Evolutionary conservation across 2,329 filamentous ascomycete species (phyloP).

Genomic region (Aureobasidium musti): DNA sequence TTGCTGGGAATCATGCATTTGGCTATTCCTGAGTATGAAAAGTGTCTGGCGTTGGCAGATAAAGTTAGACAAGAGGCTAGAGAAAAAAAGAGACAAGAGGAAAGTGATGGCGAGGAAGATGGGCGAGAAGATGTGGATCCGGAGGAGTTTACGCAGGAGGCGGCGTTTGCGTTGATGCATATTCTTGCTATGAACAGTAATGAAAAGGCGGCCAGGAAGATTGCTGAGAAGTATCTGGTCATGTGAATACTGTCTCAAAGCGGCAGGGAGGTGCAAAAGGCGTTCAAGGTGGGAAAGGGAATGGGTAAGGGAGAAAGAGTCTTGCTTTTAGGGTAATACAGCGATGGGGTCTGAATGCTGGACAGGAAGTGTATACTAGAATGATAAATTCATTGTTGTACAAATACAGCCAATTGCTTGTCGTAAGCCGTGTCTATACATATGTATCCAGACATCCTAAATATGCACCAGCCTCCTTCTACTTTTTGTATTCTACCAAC

Average conservation of each 20-base stretch:
- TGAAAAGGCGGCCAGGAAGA: constrained; percentile 57
- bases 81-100: constrained; percentile 36
- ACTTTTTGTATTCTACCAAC: neutral
- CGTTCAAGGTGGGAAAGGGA: neutral
- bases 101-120: constrained; percentile 5
- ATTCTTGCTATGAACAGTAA: constrained; percentile 68
- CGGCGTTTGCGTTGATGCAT: constrained; percentile 71
- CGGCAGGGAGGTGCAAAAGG: neutral
- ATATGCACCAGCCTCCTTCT: neutral
- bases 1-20: constrained; percentile 71
- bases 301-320: no score
- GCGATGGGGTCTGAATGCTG: neutral
- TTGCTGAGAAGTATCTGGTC: constrained; percentile 62
- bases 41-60: constrained; percentile 55
- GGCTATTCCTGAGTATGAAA: constrained; percentile 71
- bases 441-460: neutral
- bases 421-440: neutral
- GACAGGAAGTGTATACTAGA: neutral
- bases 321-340: neutral
- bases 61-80: constrained; percentile 45
- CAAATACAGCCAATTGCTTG: neutral
- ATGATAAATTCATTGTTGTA: neutral
- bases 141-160: constrained; percentile 67
- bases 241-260: constrained; percentile 34
- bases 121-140: constrained; percentile 32